Conservation (phyloP, 2,329 filamentous ascomycete genomes). For the Celoporthe dispersa region DNA sequence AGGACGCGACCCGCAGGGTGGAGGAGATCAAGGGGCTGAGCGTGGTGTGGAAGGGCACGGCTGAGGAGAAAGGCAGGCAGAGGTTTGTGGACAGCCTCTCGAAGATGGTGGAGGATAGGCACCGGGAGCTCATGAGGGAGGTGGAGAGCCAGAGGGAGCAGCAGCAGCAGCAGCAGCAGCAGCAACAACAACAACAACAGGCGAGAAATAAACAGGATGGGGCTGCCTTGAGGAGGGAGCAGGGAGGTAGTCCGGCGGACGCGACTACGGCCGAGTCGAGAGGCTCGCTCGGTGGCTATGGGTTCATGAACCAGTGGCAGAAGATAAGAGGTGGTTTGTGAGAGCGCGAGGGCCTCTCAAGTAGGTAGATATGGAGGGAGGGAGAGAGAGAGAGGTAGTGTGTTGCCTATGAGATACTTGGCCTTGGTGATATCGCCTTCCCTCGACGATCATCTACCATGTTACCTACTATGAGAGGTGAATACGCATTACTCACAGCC, state of each 20-base stretch:
- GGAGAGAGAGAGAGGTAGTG: neutral
- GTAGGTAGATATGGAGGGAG: neutral
- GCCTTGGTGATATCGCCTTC: neutral
- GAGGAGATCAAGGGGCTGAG: conserved; percentile 77
- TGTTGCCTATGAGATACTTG: neutral
- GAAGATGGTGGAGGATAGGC: conserved; percentile 80
- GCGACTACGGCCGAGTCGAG: conserved; percentile 44
- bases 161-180: conserved; percentile 43
- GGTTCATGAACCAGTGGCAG: conserved; percentile 66
- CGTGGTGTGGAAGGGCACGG: conserved; percentile 91
- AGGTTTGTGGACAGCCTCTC: conserved; percentile 83
- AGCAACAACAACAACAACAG: conserved; percentile 42
- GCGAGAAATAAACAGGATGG: conserved; percentile 38
- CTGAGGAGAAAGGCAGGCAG: conserved; percentile 83
- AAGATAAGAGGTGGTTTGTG: conserved; percentile 60
- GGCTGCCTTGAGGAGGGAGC: conserved; percentile 40
- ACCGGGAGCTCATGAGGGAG: conserved; percentile 57
- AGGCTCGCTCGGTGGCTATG: conserved; percentile 56
- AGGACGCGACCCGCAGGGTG: conserved; percentile 74
- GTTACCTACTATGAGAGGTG: neutral
- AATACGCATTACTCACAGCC: neutral
- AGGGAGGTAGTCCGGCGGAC: conserved; percentile 35
- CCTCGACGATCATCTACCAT: neutral
- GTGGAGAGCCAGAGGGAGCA: conserved; percentile 46
- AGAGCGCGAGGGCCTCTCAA: conserved; percentile 18